Evolutionary conservation across 441 rosid species (phyloP).

Genomic region (Aquilaria agallochum): DNA sequence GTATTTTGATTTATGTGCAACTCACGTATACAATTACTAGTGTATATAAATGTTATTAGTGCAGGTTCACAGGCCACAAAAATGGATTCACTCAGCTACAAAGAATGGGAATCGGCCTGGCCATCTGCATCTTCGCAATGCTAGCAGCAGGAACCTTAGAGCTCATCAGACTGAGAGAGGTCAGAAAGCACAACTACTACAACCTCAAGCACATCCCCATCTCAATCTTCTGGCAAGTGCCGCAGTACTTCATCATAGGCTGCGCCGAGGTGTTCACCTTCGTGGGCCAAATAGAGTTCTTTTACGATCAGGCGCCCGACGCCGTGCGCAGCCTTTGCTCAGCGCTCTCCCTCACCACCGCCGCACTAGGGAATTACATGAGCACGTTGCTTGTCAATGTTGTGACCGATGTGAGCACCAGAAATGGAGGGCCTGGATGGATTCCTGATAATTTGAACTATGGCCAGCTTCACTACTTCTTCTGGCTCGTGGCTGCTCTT

Average conservation of each 20-base stretch:
- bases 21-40: no score
- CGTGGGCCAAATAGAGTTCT: conserved; percentile 58
- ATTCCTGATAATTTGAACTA: conserved; percentile 48
- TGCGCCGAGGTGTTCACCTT: conserved; percentile 58
- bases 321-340: conserved; percentile 69
- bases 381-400: conserved; percentile 45
- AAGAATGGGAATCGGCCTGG: conserved; percentile 46
- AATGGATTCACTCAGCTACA: conserved; percentile 64
- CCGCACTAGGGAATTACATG: conserved; percentile 53
- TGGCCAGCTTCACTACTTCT: conserved; percentile 57
- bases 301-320: conserved; percentile 65
- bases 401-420: conserved; percentile 42
- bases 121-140: conserved; percentile 49
- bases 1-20: no score
- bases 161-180: conserved; percentile 35
- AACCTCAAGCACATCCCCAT: conserved; percentile 33
- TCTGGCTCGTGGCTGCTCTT: conserved; percentile 45
- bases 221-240: conserved; percentile 62
- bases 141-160: conserved; percentile 44
- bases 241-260: conserved; percentile 54
- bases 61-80: conserved; percentile 33
- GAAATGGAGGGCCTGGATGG: conserved; percentile 50
- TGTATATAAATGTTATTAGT: no score
- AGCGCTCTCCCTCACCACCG: conserved; percentile 50
- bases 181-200: conserved; percentile 40